Evolutionary conservation across 306 rosid species (phyloP), one percentile per base, ranked within the genome.

Genomic region (Quercus cerris): DNA sequence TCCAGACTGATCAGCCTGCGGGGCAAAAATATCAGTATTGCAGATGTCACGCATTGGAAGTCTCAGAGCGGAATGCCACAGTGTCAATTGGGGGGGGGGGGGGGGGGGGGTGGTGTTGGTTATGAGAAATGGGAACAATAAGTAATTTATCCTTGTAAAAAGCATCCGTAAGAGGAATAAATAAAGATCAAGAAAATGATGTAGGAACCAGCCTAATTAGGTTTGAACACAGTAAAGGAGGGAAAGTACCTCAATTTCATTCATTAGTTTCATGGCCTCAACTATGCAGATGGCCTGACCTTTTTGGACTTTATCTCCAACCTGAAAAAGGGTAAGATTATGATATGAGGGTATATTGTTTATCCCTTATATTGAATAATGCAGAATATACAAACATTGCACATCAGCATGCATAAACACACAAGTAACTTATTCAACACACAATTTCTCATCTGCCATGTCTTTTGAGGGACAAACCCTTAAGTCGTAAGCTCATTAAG

Each of bases 231-330:
- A 30, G 55, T 70, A 76, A 78, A 66, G 35, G 57, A 83, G 5
- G 41, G 38, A 55, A 15, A 83, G 86, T 85, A 94, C 99, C 89
- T 94, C 99, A 75, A 94, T 91, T 80, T 94, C 99, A 79, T 94
- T 94, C 99, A 94, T 91, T 83, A 94, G 83, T 83, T 94, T 94
- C 99, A 94, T 94, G 78, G 97, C 99, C 86, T 94, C 99, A 73
- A 94, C 84, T 71, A 94, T 94, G 87, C 99, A 94, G 44, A 94
- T 1, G 28, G 88, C 88, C 82, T 94, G 97, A 35, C 99, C 99
- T 83, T 94, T 93, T 87, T 91, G 89, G 77, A 94, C 99, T 78
- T 90, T 89, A 75, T 93, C 97, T 77, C 99, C 99, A 25, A 94
- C 97, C 99, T 94, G 93, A 78, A 84, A 71, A 84, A 38, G 56